phyloP scores from a whole-genome alignment of 768 basidiomycete species.

The Termitomyces sp. region DNA sequence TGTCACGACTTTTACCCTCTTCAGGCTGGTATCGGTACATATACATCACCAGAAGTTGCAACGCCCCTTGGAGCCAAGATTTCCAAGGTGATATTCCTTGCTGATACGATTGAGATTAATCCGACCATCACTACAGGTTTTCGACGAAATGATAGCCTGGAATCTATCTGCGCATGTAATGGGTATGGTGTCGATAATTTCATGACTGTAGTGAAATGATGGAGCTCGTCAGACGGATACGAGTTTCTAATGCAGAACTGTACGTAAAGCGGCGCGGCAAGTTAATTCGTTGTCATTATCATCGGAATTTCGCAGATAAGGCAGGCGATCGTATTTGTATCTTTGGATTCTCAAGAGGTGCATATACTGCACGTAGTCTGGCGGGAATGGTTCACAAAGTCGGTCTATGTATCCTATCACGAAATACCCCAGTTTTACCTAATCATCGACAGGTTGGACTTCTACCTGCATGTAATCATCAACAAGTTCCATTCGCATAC shows the following conservation, averaged over 20 bases:
- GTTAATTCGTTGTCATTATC: neutral
- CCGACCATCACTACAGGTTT: conserved; percentile 15
- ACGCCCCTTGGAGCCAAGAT: conserved; percentile 39
- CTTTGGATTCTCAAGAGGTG: conserved; percentile 64
- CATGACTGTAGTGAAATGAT: neutral
- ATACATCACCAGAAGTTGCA: conserved; percentile 37
- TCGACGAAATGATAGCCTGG: conserved; percentile 44
- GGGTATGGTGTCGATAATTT: conserved; percentile 20
- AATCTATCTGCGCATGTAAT: conserved; percentile 50
- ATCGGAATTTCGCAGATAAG: conserved; percentile 2
- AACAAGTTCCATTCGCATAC: conserved; percentile 61
- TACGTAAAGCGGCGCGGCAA: conserved; percentile 14
- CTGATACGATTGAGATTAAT: neutral
- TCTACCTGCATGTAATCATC: conserved; percentile 46
- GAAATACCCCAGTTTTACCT: conserved; percentile 30
- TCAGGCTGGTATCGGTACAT: conserved; percentile 53
- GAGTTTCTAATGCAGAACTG: conserved; percentile 60
- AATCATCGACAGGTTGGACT: conserved; percentile 39
- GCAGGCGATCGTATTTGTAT: conserved; percentile 52
- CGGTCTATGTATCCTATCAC: neutral
- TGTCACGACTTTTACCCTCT: neutral
- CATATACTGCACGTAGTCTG: conserved; percentile 44
- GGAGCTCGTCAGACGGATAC: conserved; percentile 36
- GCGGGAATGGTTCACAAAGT: conserved; percentile 61
- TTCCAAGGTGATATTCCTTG: conserved; percentile 27